These are phyloP conservation scores for Phascolomyces articulosus DNA, from an alignment of 371 early-diverging fungal genomes.

Conservation along the genomic window DNA sequence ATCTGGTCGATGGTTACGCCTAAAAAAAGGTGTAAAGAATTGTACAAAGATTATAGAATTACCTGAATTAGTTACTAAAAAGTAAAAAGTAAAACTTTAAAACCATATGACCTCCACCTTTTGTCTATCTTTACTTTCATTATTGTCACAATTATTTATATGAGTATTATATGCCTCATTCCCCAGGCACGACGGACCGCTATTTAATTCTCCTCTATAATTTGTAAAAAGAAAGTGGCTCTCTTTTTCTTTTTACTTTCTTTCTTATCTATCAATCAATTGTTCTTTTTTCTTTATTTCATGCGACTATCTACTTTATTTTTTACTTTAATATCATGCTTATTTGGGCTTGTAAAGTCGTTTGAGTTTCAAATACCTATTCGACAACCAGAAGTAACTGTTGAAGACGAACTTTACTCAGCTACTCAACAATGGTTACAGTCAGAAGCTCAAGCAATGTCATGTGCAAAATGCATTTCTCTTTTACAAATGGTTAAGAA, in stretches of 20 bases:
- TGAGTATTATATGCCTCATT: too few species aligned
- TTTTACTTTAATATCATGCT: background rate
- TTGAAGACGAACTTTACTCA: slow-evolving; percentile 18
- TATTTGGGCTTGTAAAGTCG: background rate
- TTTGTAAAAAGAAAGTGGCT: too few species aligned
- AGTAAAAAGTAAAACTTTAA: background rate
- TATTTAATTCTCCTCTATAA: background rate
- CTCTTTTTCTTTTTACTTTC: slow-evolving; percentile 1
- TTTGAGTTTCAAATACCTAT: slow-evolving; percentile 16
- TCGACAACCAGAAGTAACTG: background rate
- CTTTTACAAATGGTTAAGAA: slow-evolving; percentile 36
- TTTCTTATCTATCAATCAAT: background rate
- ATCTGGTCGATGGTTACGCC: slow-evolving; percentile 89
- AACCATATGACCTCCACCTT: background rate
- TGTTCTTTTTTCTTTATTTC: background rate
- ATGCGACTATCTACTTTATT: slow-evolving; percentile 7
- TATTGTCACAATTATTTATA: too few species aligned
- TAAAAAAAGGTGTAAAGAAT: slow-evolving; percentile 70
- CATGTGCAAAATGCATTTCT: slow-evolving; percentile 44
- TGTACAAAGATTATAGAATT: slow-evolving; percentile 60
- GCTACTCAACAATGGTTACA: slow-evolving; percentile 23
- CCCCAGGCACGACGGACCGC: background rate
- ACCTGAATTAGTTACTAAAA: slow-evolving; percentile 3
- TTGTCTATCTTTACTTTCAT: too few species aligned
- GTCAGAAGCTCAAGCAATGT: slow-evolving; percentile 23